These are phyloP conservation scores for Ashbya aceris DNA, from an alignment of 1,139 yeast species.

Conservation along the genomic window DNA sequence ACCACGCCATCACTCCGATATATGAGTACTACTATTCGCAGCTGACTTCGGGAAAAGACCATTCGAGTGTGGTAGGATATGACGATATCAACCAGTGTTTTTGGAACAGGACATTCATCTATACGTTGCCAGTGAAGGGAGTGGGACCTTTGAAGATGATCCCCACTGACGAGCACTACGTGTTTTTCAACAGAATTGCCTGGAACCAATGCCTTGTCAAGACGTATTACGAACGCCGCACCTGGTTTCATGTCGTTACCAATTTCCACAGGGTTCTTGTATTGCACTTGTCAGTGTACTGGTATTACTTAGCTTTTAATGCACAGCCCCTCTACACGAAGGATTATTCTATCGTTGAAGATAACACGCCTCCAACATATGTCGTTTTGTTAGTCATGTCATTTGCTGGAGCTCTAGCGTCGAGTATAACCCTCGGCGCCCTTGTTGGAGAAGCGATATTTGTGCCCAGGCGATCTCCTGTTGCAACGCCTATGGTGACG, in stretches of 20 bases:
- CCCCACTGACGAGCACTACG: constrained; percentile 40
- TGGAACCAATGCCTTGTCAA: constrained; percentile 48
- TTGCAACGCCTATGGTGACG: constrained; percentile 33
- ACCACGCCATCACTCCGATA: constrained; percentile 59
- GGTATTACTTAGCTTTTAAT: constrained; percentile 50
- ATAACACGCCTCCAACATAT: constrained; percentile 40
- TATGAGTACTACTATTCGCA: constrained; percentile 44
- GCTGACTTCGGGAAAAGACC: constrained; percentile 38
- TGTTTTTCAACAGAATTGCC: constrained; percentile 34
- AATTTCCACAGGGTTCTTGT: constrained; percentile 58
- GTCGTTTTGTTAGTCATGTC: constrained; percentile 41
- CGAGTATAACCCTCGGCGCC: constrained; percentile 37
- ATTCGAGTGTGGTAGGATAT: constrained; percentile 45
- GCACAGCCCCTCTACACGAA: constrained; percentile 46
- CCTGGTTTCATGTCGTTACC: constrained; percentile 50
- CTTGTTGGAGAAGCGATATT: constrained; percentile 38
- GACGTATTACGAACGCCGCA: constrained; percentile 47
- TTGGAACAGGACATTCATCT: constrained; percentile 47
- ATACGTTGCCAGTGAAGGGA: constrained; percentile 34
- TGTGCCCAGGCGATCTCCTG: constrained; percentile 50
- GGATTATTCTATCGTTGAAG: constrained; percentile 34
- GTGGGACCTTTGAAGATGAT: constrained; percentile 32
- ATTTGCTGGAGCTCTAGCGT: constrained; percentile 43
- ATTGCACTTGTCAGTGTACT: constrained; percentile 48
- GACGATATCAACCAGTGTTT: constrained; percentile 58